A percentile compares a stretch with the other conserved stretches of the same genome.
phyloP scores from a whole-genome alignment of 352 stramenopile species.

The Phytophthora cactorum region DNA sequence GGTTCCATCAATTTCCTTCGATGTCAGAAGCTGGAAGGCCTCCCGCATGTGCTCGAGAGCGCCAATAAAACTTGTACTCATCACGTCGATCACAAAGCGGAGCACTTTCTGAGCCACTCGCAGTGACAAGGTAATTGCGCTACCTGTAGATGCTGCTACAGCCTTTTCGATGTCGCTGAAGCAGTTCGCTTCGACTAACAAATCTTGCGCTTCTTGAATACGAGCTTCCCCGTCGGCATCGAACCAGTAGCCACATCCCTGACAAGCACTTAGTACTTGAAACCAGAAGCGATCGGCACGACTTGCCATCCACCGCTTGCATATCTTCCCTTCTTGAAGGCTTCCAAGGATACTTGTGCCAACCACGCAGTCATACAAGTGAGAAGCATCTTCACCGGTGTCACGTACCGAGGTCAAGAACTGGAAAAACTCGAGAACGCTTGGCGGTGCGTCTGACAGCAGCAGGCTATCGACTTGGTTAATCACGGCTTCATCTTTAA shows the following conservation, averaged over 20 bases:
- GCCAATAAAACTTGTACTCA: slow-evolving; percentile 60
- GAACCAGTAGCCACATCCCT: slow-evolving; percentile 51
- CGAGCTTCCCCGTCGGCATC: slow-evolving; percentile 28
- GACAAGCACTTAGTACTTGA: slow-evolving; percentile 38
- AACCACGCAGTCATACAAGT: slow-evolving; percentile 6
- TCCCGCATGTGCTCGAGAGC: slow-evolving; percentile 53
- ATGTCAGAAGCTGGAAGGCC: slow-evolving; percentile 20
- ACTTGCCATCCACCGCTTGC: background rate
- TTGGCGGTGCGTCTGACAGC: slow-evolving; percentile 6
- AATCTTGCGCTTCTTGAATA: slow-evolving; percentile 54
- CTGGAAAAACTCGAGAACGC: slow-evolving; percentile 29
- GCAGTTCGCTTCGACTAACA: slow-evolving; percentile 37
- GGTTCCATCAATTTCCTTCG: background rate
- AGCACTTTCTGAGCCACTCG: slow-evolving; percentile 41
- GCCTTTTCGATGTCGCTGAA: slow-evolving; percentile 36
- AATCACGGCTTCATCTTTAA: background rate
- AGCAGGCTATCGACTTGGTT: slow-evolving; percentile 8
- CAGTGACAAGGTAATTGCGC: slow-evolving; percentile 1
- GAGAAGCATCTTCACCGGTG: background rate
- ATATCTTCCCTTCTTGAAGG: background rate
- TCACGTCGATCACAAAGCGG: slow-evolving; percentile 58
- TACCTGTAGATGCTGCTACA: slow-evolving; percentile 5
- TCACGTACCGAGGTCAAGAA: slow-evolving; percentile 17
- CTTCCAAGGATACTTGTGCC: background rate
- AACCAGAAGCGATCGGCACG: slow-evolving; percentile 39